phyloP scores from a whole-genome alignment of 2,329 filamentous ascomycete species.

The Penicillium sp. region DNA sequence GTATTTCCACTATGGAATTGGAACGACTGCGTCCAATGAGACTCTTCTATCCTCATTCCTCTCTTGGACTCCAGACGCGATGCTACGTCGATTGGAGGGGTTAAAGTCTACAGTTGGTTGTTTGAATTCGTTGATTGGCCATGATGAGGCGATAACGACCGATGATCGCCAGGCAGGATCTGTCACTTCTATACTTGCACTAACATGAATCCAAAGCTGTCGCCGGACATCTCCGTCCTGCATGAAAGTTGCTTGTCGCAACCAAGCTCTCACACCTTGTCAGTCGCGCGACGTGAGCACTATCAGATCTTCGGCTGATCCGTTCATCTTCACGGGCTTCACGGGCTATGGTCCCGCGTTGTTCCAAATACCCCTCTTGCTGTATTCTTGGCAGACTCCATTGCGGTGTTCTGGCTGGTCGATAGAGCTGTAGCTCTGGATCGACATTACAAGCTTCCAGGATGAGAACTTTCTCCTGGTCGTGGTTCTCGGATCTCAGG shows the following conservation, averaged over 20 bases:
- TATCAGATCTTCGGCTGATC: slow-evolving; percentile 7
- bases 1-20: background rate
- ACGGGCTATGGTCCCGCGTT: slow-evolving; percentile 7
- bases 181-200: slow-evolving; percentile 3
- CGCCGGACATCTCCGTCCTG: slow-evolving; percentile 17
- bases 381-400: slow-evolving; percentile 15
- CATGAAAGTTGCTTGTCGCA: slow-evolving; percentile 14
- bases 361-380: slow-evolving; percentile 1
- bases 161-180: slow-evolving; percentile 18
- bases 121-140: slow-evolving; percentile 15
- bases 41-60: background rate
- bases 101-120: slow-evolving; percentile 5
- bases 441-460: slow-evolving; percentile 18
- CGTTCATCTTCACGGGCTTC: slow-evolving; percentile 1
- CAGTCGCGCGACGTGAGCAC: slow-evolving; percentile 4
- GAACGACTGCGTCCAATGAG: background rate
- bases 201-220: too few species aligned
- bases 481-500: slow-evolving; percentile 10
- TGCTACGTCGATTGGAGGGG: slow-evolving; percentile 16
- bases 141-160: slow-evolving; percentile 14
- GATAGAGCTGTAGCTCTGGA: slow-evolving; percentile 18
- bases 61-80: slow-evolving; percentile 9
- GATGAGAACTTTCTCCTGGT: slow-evolving; percentile 20
- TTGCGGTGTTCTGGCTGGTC: slow-evolving; percentile 14
- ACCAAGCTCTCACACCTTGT: slow-evolving; percentile 15